Base-by-base conservation (phyloP, 2,329 filamentous ascomycete genomes). In the Colletotrichum truncatum region DNA sequence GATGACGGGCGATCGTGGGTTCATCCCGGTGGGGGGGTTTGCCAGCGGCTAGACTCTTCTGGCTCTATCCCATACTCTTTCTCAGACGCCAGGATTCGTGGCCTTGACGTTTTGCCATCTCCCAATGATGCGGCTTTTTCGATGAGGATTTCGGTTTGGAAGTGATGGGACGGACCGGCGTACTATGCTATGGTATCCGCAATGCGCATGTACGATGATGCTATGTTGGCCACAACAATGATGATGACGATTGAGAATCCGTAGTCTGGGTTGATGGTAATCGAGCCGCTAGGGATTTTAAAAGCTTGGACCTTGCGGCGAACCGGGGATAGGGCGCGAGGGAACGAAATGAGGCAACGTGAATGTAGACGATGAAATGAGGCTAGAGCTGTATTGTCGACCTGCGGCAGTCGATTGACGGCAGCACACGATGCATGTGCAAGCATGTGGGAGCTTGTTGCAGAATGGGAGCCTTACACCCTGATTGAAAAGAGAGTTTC, bases 1-100 rank as follows among this genome's bases (percentile, higher is more conserved):
- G 56, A 65, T 65, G 26, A 62, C 36, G 58, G 56, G 48, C 41
- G 55, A 64, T 61, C 45, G 45, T 38, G 54, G 53, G 45, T 52
- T 64, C 30, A 51, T 39, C 16, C 45, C 18, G 5, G 21, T 34
- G 39, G 51, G 41, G 52, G 36, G 48, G 4, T 26, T 41, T 43
- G 12, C 14, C 26, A 18, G 34, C 14, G 25, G 25, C 23, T n/a
- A n/a, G n/a, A n/a, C n/a, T n/a, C n/a, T n/a, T n/a, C n/a, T 32
- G 28, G 6, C 28, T 56, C 3, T 48, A 18, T 38, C 28, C 21
- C 36, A 11, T 10, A 16, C 18, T 48, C 4, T 14, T 4, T n/a
- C n/a, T 45, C 28, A 14, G 52, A 26, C 7, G 26, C 38, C n/a
- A n/a, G 30, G 58, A 46, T 56, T 14, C 49, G 16, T 14, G 12